Percentiles rank a stretch among this genome's conserved stretches.
phyloP scores from a whole-genome alignment of 495 filamentous ascomycete species.

The Penicillium crystallinum region DNA sequence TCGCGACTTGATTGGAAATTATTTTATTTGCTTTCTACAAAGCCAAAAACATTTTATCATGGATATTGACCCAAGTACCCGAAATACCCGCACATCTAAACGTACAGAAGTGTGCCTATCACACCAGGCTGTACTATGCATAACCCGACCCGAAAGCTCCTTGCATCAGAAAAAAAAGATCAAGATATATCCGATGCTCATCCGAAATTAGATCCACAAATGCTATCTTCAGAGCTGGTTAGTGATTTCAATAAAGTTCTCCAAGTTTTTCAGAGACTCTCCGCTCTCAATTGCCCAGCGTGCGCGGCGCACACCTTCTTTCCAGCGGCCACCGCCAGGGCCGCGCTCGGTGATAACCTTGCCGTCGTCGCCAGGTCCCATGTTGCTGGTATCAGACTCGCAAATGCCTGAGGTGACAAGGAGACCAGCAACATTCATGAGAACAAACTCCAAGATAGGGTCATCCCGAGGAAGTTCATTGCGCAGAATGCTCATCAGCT shows the following conservation, averaged over 20 bases:
- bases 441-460: slow-evolving; percentile 86
- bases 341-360: slow-evolving; percentile 73
- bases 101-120: neutral
- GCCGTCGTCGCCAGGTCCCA: slow-evolving; percentile 69
- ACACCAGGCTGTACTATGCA: neutral
- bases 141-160: neutral
- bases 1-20: neutral
- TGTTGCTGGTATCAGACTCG: slow-evolving; percentile 68
- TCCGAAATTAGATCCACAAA: too few species aligned
- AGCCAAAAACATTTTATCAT: neutral
- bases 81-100: neutral
- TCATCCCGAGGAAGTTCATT: slow-evolving; percentile 67
- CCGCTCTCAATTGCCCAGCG: slow-evolving; percentile 80
- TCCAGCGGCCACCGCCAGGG: slow-evolving; percentile 84
- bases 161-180: neutral
- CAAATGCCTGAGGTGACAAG: slow-evolving; percentile 81
- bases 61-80: neutral
- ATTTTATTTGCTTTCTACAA: neutral
- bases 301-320: slow-evolving; percentile 80
- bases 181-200: neutral
- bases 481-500: slow-evolving; percentile 69
- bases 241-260: slow-evolving; percentile 60
- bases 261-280: slow-evolving; percentile 69
- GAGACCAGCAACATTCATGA: slow-evolving; percentile 87
- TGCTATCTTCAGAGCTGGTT: slow-evolving; percentile 30